Evolutionary conservation across 2,329 filamentous ascomycete genomes (phyloP), one percentile per base, ranked within the genome.

Genomic region (Pseudogymnoascus sp.): DNA sequence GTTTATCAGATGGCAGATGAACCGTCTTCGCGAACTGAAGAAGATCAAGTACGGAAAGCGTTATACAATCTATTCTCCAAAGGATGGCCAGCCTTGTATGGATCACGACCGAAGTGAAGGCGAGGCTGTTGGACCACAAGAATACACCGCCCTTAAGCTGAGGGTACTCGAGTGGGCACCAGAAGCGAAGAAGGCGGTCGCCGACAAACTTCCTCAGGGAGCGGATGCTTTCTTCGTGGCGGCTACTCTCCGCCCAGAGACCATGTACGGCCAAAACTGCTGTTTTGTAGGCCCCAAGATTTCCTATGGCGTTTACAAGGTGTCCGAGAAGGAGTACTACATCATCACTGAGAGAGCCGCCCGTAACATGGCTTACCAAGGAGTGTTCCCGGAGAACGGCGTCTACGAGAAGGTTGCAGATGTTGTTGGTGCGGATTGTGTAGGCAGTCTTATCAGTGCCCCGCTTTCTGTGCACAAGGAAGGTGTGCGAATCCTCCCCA

Each of bases 1-100:
- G 4, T 99, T 99, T 71, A 88, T 97, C 40, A 81, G 90, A 70
- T 99, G 94, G 94, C 94, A 97, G 77, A 97, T 97, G 90, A 92
- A 89, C 73, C 88, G 90, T 65, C 82, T 97, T 59, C 90, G 89
- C 75, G 89, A 94, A 72, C 78, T 96, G 64, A 84, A 89, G 70
- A 97, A 97, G 80, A 93, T 97, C 76, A 90, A 92, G 76, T 95
- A 94, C 70, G 92, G 91, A 61, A 94, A 91, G 78, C 81, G 92
- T 69, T 96, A 97, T 74, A 97, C 93, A 5, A 88, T 97, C 66
- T 96, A 97, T 80, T 90, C 86, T 21, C 89, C 90, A 63, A 96
- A 95, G 76, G 91, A 95, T 69, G 88, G 88, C 33, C 90, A 94
- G 72, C 87, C 90, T 13, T 94, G 90, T 74, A 87, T 94, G 83